Conservation (phyloP, 1,139 yeast genomes). For the Geotrichum restrictum region DNA sequence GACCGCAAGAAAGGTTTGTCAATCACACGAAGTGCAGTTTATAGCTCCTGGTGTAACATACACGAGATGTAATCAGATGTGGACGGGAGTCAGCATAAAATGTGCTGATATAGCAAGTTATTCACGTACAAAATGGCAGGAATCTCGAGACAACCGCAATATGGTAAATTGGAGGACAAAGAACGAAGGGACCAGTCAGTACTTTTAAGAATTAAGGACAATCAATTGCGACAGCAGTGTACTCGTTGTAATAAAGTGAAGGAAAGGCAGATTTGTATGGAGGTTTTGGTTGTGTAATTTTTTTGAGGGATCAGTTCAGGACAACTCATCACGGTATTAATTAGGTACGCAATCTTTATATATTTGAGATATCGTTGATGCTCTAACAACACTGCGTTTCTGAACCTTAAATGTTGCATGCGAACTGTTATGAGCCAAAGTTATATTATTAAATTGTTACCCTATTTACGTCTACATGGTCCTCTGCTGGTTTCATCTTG, state of each 20-base stretch:
- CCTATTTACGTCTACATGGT: too few relatives aligned
- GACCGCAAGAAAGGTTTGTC: too few relatives aligned
- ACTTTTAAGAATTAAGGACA: neutral
- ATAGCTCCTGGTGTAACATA: too few relatives aligned
- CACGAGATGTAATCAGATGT: too few relatives aligned
- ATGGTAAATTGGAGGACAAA: neutral
- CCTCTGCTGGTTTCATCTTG: too few relatives aligned
- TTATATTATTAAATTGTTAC: too few relatives aligned
- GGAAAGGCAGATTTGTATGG: neutral
- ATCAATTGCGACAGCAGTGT: neutral
- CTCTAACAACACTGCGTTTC: neutral
- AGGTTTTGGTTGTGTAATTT: neutral
- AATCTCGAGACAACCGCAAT: neutral
- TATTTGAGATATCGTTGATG: neutral
- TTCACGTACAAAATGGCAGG: neutral
- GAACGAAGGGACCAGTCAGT: neutral
- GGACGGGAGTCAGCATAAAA: too few relatives aligned
- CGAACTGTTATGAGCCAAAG: too few relatives aligned
- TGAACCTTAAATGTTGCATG: neutral
- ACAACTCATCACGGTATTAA: constrained; percentile 7
- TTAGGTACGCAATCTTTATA: neutral
- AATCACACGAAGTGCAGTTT: too few relatives aligned
- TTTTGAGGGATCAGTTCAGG: constrained; percentile 1
- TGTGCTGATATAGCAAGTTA: too few relatives aligned
- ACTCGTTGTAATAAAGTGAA: neutral